These are phyloP conservation scores for Mycena filopes DNA, from an alignment of 768 basidiomycete genomes.

Conservation along the genomic window DNA sequence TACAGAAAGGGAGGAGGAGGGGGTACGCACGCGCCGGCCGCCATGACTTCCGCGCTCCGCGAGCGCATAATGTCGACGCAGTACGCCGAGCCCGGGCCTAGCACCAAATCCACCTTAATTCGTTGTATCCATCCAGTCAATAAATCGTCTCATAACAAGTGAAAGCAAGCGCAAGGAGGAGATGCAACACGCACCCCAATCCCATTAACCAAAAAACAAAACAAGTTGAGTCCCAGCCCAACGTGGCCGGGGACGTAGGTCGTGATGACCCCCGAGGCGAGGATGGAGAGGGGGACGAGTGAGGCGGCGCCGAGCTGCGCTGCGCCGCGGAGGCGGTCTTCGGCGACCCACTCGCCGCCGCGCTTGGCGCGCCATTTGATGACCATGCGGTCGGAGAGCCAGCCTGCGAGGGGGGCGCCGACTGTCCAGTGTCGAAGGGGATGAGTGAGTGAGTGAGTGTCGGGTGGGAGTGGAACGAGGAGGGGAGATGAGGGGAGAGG, in stretches of 20 bases:
- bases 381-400: slow-evolving; percentile 55
- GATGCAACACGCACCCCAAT: slow-evolving; percentile 59
- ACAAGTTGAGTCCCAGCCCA: slow-evolving; percentile 18
- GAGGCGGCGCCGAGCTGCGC: slow-evolving; percentile 48
- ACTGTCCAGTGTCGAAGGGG: too few relatives aligned
- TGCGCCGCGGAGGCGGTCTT: slow-evolving; percentile 61
- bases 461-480: too few relatives aligned
- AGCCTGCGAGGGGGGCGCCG: slow-evolving; percentile 58
- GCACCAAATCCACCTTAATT: slow-evolving; percentile 62
- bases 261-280: slow-evolving; percentile 48
- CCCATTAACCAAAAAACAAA: slow-evolving; percentile 66
- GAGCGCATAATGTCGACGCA: slow-evolving; percentile 68
- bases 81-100: slow-evolving; percentile 67
- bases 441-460: too few relatives aligned
- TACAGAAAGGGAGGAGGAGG: neutral
- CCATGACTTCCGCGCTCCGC: slow-evolving; percentile 72
- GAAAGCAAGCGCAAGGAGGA: neutral
- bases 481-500: neutral
- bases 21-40: slow-evolving; percentile 60
- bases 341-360: slow-evolving; percentile 57
- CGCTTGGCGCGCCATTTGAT: slow-evolving; percentile 49
- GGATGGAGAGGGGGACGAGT: slow-evolving; percentile 56
- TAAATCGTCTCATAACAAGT: too few relatives aligned
- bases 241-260: slow-evolving; percentile 2
- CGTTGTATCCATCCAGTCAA: too few relatives aligned